Base-by-base conservation (phyloP, 2,329 filamentous ascomycete species). In the Calonectria honghensis region DNA sequence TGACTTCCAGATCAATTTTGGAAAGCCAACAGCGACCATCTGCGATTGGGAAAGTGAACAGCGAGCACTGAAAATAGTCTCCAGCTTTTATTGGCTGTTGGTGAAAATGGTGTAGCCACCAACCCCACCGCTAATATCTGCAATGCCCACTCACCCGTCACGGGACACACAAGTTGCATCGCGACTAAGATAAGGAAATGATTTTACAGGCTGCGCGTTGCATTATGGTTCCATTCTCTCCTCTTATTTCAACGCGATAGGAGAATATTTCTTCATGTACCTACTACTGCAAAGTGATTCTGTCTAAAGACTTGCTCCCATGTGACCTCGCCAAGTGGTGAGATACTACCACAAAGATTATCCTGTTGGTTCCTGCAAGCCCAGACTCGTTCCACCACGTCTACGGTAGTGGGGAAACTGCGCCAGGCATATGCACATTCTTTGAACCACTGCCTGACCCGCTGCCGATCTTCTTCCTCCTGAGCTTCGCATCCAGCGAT, bases 401-500 rank as follows among this genome's bases (percentile, higher is more conserved):
- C 14, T 41, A n/a, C n/a, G 29, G 39, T 24, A 1, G 57, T 16
- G 14, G 37, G 5, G 14, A 61, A 61, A 18, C 57, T 41, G 11
- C 35, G 57, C 57, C 57, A 61, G 18, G 57, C 57, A 41, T n/a
- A 61, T 4, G 10, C 57, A 27, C 57, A 61, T 1, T 61, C 35
- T 29, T 16, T 39, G 14, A 61, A 61, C 57, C 57, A 41, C 24
- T 61, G 35, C 11, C 35, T 61, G 4, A 61, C 37, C 2, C 11
- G 35, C 7, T 61, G 35, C 24, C 57, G 35, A 29, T 61, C 57
- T 6, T 61, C 35, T 7, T 61, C 57, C 14, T 41, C 57, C n/a
- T 41, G 57, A 1, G 57, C 57, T 16, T 61, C 57, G 14, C 57
- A 61, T 6, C 57, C 35, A 18, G 57, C 57, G 35, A 61, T 61